Evolutionary conservation across 768 basidiomycete species (phyloP).

Genomic region (Suillus tomentosus): DNA sequence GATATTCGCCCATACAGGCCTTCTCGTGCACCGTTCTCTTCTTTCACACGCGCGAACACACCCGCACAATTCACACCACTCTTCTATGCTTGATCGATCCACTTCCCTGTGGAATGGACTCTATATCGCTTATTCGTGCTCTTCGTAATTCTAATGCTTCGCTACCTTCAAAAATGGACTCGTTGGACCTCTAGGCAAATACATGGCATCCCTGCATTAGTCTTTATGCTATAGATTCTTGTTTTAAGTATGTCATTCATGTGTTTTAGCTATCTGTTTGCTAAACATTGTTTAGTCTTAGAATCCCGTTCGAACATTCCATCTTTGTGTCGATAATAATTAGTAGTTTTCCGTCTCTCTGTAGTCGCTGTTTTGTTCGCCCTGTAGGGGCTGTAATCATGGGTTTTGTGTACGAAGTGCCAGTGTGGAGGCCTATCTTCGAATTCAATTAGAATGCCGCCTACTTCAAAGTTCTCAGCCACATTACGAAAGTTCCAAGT

Average conservation of each 20-base stretch:
- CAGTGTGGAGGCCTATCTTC: not conserved
- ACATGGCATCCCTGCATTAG: not conserved
- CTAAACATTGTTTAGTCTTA: not conserved
- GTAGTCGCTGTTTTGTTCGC: conserved; percentile 3
- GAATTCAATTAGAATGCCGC: not conserved
- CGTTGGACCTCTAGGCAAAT: not conserved
- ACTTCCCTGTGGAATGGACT: conserved; percentile 1
- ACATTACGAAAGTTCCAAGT: not conserved
- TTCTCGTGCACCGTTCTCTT: conserved; percentile 17
- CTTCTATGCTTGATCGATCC: conserved; percentile 23
- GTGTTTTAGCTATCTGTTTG: not conserved
- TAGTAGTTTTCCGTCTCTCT: not conserved
- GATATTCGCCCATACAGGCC: conserved; percentile 24
- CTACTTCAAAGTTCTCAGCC: not conserved
- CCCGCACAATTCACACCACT: conserved; percentile 14
- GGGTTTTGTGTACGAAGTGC: not conserved
- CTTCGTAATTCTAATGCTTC: conserved; percentile 6
- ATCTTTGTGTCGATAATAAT: not conserved
- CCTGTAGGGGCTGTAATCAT: not conserved
- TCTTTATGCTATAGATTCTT: conserved; percentile 4
- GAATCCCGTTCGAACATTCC: not conserved
- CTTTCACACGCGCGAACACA: conserved; percentile 20
- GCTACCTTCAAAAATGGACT: not conserved
- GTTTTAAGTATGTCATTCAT: conserved; percentile 7
- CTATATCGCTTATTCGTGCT: conserved; percentile 11